These are phyloP conservation scores for Paramecium sonneborni DNA, from an alignment of 73 alveolate species.

Conservation along the genomic window DNA sequence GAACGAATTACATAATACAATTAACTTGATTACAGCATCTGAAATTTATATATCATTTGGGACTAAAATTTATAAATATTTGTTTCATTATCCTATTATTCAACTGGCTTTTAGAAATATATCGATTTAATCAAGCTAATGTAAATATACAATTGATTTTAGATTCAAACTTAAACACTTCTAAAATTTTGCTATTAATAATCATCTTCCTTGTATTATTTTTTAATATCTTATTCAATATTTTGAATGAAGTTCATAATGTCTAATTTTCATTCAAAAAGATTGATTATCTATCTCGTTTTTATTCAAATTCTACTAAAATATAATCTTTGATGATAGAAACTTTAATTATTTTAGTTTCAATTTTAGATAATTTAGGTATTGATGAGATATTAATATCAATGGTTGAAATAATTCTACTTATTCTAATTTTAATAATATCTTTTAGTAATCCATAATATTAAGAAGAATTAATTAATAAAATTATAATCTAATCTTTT, in stretches of 20 bases:
- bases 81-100: neutral
- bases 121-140: neutral
- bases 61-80: neutral
- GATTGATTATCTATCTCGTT: neutral
- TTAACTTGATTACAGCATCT: neutral
- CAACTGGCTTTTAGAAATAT: neutral
- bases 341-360: neutral
- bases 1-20: neutral
- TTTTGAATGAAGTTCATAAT: neutral
- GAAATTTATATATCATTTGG: neutral
- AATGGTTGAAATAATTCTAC: neutral
- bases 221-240: neutral
- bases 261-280: neutral
- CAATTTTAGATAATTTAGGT: neutral
- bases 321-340: neutral
- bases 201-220: neutral
- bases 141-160: neutral
- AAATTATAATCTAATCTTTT: neutral
- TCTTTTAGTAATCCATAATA: neutral
- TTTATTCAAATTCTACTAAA: neutral
- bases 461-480: neutral
- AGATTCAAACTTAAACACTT: neutral
- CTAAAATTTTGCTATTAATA: neutral
- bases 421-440: neutral
- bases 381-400: neutral